Evolutionary conservation across 331 rosid species (phyloP), one percentile per base, ranked within the genome.

Genomic region (Rosa hybrid): DNA sequence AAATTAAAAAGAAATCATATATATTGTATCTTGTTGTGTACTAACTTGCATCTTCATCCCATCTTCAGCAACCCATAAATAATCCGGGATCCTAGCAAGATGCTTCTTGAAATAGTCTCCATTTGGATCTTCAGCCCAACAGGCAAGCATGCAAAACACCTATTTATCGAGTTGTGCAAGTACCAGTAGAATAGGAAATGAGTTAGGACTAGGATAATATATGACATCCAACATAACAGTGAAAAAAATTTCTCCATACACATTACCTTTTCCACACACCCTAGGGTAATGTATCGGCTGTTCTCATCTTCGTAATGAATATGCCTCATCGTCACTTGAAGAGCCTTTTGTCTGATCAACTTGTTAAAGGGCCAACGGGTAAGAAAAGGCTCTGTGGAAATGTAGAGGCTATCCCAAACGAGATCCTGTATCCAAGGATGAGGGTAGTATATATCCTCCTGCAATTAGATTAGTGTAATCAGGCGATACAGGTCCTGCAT

Each of bases 281-380:
- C 97, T 44, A 91, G 86, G n/a, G 92, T 90, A 44, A 93, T 88
- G 76, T 90, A 93, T 56, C 98, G 86, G 51, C 98, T 90, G 6
- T 76, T 89, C 74, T 94, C 98, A 71, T 94, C 98, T 83, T 94
- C 96, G 6, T 94, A 94, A 39, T 94, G 98, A 39, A 94, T 86
- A 54, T 90, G 94, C 1, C 81, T 85, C 91, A 94, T 89, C 12
- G 86, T 82, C 56, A 84, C 74, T 65, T 87, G 62, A 17, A 94
- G 89, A 8, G 98, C 90, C 21, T 63, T 86, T 45, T 94, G 84
- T 18, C 98, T 86, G 0, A 94, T 44, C 46, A 91, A 2, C 53
- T 89, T 91, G 78, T 91, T 89, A 17, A 90, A 84, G 2, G 96
- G 97, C 96, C 96, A 89, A 8, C 90, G 90, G 1, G 90, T 90